Evolutionary conservation across 106 monocot species (phyloP).

Genomic region (Alisma plantagoaquatica): DNA sequence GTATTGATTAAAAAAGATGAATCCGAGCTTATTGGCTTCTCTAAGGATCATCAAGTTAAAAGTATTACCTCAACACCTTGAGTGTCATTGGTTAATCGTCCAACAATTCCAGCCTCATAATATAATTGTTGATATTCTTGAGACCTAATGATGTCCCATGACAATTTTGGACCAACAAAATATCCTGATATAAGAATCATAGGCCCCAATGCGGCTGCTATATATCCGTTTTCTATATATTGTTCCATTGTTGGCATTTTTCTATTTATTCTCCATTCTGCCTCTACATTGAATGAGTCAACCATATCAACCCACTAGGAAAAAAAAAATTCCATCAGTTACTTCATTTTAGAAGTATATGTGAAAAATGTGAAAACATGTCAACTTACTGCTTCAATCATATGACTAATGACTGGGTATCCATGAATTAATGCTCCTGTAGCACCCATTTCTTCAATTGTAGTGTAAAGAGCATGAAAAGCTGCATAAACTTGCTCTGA

Average conservation of each 20-base stretch:
- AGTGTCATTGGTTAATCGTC: constrained; percentile 75
- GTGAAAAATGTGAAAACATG: too few species aligned
- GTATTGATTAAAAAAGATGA: too few species aligned
- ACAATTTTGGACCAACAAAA: constrained; percentile 59
- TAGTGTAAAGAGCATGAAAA: constrained; percentile 49
- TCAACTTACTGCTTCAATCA: constrained; percentile 71
- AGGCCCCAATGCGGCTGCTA: constrained; percentile 82
- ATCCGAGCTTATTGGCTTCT: too few species aligned
- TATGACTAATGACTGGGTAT: constrained; percentile 38
- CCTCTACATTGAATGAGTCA: constrained; percentile 65
- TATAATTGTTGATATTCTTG: constrained; percentile 48
- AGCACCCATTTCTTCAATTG: constrained; percentile 57
- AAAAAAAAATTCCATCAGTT: too few species aligned
- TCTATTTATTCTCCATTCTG: constrained; percentile 49
- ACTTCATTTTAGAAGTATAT: too few species aligned
- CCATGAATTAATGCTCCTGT: constrained; percentile 47
- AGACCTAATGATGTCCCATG: constrained; percentile 26
- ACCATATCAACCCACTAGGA: constrained; percentile 74
- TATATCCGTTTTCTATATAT: constrained; percentile 68
- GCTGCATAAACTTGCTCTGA: constrained; percentile 63
- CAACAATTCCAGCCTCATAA: constrained; percentile 65
- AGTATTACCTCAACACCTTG: constrained; percentile 60
- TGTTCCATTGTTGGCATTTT: constrained; percentile 52
- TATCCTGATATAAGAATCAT: constrained; percentile 76
- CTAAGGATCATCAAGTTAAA: neutral